A percentile compares a stretch with the other conserved stretches of the same genome.
These are phyloP conservation scores for Cenchrus americanus DNA, from an alignment of 176 grass and related monocot genomes.

Conservation along the genomic window DNA sequence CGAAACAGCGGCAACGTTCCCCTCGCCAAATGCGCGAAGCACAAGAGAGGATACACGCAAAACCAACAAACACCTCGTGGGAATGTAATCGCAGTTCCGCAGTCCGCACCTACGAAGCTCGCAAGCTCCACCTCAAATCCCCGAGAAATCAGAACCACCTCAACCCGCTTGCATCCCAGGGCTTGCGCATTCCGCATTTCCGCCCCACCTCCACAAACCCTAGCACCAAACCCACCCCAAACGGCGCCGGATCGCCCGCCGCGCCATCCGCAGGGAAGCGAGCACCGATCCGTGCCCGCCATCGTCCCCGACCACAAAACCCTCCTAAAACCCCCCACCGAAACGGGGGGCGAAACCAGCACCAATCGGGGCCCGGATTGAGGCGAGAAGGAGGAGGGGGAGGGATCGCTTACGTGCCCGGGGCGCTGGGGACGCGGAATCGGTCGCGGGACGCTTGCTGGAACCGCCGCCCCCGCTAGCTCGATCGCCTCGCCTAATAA, in stretches of 20 bases:
- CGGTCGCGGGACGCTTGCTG: background rate
- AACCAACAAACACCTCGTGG: background rate
- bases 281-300: background rate
- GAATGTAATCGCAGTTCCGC: background rate
- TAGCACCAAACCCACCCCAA: background rate
- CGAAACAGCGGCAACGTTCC: background rate
- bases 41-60: background rate
- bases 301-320: background rate
- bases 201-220: conserved; percentile 15
- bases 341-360: background rate
- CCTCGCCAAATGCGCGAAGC: background rate
- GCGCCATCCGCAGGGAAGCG: background rate
- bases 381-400: background rate
- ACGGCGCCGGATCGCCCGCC: background rate
- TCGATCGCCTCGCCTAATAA: conserved; percentile 24
- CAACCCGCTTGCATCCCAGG: background rate
- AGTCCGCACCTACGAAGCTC: background rate
- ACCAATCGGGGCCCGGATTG: conserved; percentile 2
- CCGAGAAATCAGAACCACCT: background rate
- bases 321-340: conserved; percentile 26
- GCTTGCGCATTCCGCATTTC: background rate
- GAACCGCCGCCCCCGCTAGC: background rate
- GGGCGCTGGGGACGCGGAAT: background rate
- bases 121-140: background rate
- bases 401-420: conserved; percentile 29